Evolutionary conservation across 1,139 yeast genomes (phyloP).

Genomic region (Meyerozyma guilliermondii): DNA sequence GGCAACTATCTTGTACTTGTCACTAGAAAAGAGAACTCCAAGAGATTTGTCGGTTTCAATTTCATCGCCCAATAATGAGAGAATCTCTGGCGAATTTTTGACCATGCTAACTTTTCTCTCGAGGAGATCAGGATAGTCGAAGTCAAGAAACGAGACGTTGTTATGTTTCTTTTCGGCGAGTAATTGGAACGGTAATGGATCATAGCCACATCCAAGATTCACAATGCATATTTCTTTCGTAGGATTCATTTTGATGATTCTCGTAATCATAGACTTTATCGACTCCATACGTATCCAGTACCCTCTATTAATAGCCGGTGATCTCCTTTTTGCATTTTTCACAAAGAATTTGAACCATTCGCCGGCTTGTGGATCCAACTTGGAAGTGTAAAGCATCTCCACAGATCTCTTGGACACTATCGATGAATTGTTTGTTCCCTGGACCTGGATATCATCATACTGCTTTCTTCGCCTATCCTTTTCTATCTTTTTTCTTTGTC

Average conservation of each 20-base stretch:
- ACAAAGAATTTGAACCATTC: conserved; percentile 59
- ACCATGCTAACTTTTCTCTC: conserved; percentile 51
- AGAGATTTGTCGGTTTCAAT: conserved; percentile 4
- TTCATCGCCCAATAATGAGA: conserved; percentile 38
- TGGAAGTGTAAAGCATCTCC: conserved; percentile 53
- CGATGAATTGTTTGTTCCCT: conserved; percentile 80
- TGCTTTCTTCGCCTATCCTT: conserved; percentile 44
- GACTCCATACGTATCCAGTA: conserved; percentile 81
- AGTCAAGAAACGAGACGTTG: conserved; percentile 53
- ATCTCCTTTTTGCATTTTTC: conserved; percentile 59
- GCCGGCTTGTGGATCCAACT: conserved; percentile 32
- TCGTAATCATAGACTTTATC: conserved; percentile 47
- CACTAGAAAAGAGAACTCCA: conserved; percentile 36
- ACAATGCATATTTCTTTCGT: conserved; percentile 37
- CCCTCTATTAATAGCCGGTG: conserved; percentile 80
- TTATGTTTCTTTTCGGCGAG: conserved; percentile 22
- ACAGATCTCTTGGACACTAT: conserved; percentile 81
- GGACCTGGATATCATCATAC: conserved; percentile 61
- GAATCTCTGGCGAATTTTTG: conserved; percentile 41
- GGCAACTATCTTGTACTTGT: conserved; percentile 56
- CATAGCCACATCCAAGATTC: conserved; percentile 81
- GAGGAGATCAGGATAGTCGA: conserved; percentile 72
- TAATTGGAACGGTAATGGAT: conserved; percentile 70
- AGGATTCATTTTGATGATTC: conserved; percentile 29
- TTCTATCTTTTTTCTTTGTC: conserved; percentile 34